Conservation (phyloP, 2,329 filamentous ascomycete genomes). For the Periconia sp. region DNA sequence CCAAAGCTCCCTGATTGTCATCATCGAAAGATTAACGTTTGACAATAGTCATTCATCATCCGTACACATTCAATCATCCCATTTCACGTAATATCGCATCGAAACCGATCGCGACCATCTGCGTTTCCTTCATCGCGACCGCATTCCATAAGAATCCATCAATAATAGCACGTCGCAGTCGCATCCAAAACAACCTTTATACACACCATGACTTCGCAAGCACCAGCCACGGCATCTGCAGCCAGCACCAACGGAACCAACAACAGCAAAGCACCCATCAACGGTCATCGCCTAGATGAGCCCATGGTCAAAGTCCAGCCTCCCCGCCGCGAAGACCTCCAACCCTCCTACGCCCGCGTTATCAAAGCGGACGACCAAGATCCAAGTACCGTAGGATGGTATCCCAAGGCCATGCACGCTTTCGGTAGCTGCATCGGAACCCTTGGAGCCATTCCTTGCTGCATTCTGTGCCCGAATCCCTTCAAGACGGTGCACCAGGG, state of each 20-base stretch:
- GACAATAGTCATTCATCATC: background rate
- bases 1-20: background rate
- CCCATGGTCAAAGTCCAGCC: constrained; percentile 67
- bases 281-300: constrained; percentile 20
- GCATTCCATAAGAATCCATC: too few species aligned
- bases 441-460: constrained; percentile 86
- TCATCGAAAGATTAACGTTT: background rate
- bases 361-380: constrained; percentile 66
- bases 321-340: constrained; percentile 79
- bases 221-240: constrained; percentile 7
- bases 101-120: background rate
- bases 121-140: background rate
- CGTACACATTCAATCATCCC: background rate
- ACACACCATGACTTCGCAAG: constrained; percentile 1
- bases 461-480: constrained; percentile 88
- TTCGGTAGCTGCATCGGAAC: constrained; percentile 76
- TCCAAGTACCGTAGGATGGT: constrained; percentile 79
- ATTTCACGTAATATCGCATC: background rate
- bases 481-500: constrained; percentile 92
- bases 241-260: constrained; percentile 30
- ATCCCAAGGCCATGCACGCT: constrained; percentile 79
- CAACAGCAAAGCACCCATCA: constrained; percentile 43
- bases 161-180: too few species aligned
- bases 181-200: constrained; percentile 19
- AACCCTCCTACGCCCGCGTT: constrained; percentile 74